Conservation (phyloP, 345 rosid genomes). For the Salix koriyanagi region DNA sequence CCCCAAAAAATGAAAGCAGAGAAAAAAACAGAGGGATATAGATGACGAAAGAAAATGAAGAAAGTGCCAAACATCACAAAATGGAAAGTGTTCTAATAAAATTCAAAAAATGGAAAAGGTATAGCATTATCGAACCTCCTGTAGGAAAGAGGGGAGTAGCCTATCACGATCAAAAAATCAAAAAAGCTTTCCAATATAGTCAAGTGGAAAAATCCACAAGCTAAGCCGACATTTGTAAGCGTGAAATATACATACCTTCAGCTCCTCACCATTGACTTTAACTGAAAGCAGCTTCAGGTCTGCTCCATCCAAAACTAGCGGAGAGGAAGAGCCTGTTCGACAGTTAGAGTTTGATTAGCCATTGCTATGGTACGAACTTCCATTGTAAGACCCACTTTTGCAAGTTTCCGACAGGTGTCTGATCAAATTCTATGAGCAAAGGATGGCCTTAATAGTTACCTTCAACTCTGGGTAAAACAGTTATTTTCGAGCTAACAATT, state of each 20-base stretch:
- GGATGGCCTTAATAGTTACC: conserved; percentile 38
- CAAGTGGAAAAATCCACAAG: not conserved
- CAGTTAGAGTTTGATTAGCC: not conserved
- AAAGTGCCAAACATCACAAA: not conserved
- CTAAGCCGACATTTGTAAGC: not conserved
- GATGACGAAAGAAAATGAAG: too few species aligned
- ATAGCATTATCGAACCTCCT: not conserved
- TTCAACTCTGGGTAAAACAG: conserved; percentile 68
- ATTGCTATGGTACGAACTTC: not conserved
- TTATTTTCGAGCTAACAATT: conserved; percentile 73
- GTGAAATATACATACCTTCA: conserved; percentile 49
- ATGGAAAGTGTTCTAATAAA: not conserved
- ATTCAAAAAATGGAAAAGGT: not conserved
- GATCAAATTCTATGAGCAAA: conserved; percentile 1
- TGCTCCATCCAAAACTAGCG: conserved; percentile 79
- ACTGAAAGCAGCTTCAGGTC: conserved; percentile 71
- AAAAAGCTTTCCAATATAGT: not conserved
- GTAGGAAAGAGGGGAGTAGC: too few species aligned
- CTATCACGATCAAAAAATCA: not conserved
- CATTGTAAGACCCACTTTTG: not conserved
- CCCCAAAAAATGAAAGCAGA: too few species aligned
- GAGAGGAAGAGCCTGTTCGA: conserved; percentile 56
- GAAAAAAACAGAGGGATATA: too few species aligned
- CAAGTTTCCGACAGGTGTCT: not conserved
- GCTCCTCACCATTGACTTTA: conserved; percentile 59